A percentile compares a stretch with the other conserved stretches of the same genome.
These are phyloP conservation scores for Pythium dissimile DNA, from an alignment of 352 stramenopile species.

Conservation along the genomic window DNA sequence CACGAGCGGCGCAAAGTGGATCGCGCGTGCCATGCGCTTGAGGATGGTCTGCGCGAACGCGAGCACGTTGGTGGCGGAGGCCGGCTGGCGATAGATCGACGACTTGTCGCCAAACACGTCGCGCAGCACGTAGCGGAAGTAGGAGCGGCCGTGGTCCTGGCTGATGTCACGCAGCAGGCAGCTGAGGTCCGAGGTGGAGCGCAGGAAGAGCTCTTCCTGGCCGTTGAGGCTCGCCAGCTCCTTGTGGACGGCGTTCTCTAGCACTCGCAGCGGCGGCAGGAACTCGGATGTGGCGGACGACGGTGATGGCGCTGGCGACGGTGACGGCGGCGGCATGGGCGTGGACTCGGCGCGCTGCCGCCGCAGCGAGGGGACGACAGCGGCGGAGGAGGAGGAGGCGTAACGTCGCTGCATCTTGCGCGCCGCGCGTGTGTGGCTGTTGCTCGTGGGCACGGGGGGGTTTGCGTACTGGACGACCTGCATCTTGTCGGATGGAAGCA, in stretches of 20 bases:
- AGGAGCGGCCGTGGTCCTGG: conserved; percentile 61
- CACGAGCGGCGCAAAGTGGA: conserved; percentile 70
- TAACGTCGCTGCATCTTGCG: conserved; percentile 12
- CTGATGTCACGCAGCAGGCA: conserved; percentile 67
- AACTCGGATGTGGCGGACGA: too few relatives aligned
- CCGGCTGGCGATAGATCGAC: conserved; percentile 36
- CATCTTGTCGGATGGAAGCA: conserved; percentile 6
- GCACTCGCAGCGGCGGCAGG: conserved; percentile 56
- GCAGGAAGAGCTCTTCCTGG: conserved; percentile 77
- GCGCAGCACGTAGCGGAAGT: conserved; percentile 79
- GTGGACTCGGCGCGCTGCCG: conserved; percentile 35
- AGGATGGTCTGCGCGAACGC: conserved; percentile 60
- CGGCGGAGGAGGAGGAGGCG: conserved; percentile 3
- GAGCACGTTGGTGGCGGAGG: conserved; percentile 37
- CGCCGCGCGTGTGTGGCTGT: conserved; percentile 2
- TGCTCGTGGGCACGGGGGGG: conserved; percentile 5
- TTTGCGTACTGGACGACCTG: conserved; percentile 24
- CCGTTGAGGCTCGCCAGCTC: conserved; percentile 57
- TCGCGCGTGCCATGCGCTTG: conserved; percentile 62
- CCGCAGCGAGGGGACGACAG: conserved; percentile 20
- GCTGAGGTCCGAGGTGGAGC: conserved; percentile 69
- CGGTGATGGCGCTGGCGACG: too few relatives aligned
- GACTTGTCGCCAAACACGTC: conserved; percentile 73
- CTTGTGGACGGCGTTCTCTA: conserved; percentile 63
- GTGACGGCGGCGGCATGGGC: neutral